Evolutionary conservation across 1,139 yeast genomes (phyloP), one percentile per base, ranked within the genome.

Genomic region (Eremothecium coryli): DNA sequence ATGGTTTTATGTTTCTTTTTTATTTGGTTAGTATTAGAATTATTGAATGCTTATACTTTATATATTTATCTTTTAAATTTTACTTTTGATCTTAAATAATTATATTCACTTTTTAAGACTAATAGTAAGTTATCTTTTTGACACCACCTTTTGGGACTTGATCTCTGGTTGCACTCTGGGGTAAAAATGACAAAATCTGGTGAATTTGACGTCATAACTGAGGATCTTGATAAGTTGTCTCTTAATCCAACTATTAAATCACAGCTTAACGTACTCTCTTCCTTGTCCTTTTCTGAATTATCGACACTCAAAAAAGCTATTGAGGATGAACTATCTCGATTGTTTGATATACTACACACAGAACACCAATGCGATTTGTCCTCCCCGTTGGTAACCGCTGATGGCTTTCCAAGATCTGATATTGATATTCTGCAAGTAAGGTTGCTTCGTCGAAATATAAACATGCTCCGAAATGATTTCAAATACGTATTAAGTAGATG

Each of bases 401-500:
- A 88, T 49, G 96, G 96, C 23, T 90, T 72, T 46, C 98, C 98
- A 0, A 64, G 96, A 24, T 61, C 67, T 11, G 97, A 90, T 52
- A 70, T 88, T 21, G 95, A 90, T 49, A 82, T 88, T 4, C 75
- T 70, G 24, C 69, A 81, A 24, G 64, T 76, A 2, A 62, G 93
- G 35, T 60, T 71, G n/a, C 51, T 73, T 0, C 57, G 95, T 41
- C 71, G 76, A 6, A 71, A 70, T 48, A 73, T 86, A 26, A 76
- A 81, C 31, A 64, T 82, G 37, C 62, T 80, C 35, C 64, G 76
- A 39, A 86, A 85, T 50, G 96, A 88, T 55, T 65, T 77, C 42
- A 66, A 64, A 38, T 54, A 50, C 14, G 59, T 82, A 10, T 54
- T 77, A 41, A 55, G 61, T n/a, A 54, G 62, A 25, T 52, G 84